phyloP scores from a whole-genome alignment of 169 alveolate species.

The Cryptosporidium ryanae region DNA sequence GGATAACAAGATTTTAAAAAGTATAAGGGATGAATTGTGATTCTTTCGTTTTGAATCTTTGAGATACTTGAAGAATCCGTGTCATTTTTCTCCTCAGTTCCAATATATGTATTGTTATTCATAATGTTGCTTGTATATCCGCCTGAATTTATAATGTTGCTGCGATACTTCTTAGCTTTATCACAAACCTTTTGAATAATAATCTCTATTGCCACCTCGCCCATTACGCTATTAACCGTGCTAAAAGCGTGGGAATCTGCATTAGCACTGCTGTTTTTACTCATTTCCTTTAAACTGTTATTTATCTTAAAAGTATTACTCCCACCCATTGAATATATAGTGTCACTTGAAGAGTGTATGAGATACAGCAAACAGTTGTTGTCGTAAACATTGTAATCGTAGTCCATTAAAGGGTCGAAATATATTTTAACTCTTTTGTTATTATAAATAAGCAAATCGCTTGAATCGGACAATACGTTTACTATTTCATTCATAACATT shows the following conservation, averaged over 20 bases:
- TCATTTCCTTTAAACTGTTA: background rate
- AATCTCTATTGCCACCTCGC: slow-evolving; percentile 60
- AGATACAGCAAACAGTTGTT: slow-evolving; percentile 13
- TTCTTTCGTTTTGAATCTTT: too few species aligned
- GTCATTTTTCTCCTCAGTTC: background rate
- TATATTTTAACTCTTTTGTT: slow-evolving; percentile 14
- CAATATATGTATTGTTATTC: background rate
- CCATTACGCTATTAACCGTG: slow-evolving; percentile 27
- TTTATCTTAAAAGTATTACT: slow-evolving; percentile 11
- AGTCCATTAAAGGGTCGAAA: slow-evolving; percentile 67
- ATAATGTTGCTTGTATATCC: slow-evolving; percentile 47
- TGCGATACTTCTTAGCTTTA: slow-evolving; percentile 24
- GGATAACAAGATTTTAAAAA: slow-evolving; percentile 63
- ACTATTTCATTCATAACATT: slow-evolving; percentile 16
- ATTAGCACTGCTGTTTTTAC: background rate
- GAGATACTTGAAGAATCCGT: too few species aligned
- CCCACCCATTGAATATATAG: slow-evolving; percentile 72
- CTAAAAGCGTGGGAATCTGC: background rate
- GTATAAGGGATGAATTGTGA: slow-evolving; percentile 16
- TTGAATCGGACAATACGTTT: slow-evolving; percentile 33
- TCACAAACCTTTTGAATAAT: slow-evolving; percentile 50
- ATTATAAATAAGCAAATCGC: slow-evolving; percentile 18
- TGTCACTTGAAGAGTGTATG: slow-evolving; percentile 10
- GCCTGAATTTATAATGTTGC: slow-evolving; percentile 44
- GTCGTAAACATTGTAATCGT: slow-evolving; percentile 27